These are phyloP conservation scores for Hypoxylon sp. DNA, from an alignment of 2,329 filamentous ascomycete genomes.

Conservation along the genomic window DNA sequence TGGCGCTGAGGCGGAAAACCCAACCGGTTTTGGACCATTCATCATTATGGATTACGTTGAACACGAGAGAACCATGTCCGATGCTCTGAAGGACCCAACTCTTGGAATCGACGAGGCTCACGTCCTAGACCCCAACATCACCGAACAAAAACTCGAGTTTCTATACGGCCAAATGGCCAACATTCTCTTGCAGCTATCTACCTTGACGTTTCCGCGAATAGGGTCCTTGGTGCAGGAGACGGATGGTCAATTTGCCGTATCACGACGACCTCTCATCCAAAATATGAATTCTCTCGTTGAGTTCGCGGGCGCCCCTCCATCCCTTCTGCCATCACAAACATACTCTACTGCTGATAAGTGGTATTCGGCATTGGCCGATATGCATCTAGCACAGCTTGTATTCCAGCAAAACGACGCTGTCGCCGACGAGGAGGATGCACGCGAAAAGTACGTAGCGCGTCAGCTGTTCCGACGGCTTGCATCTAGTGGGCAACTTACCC, in stretches of 20 bases:
- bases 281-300: slow-evolving; percentile 54
- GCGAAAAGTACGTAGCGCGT: slow-evolving; percentile 54
- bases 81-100: slow-evolving; percentile 13
- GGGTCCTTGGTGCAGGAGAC: slow-evolving; percentile 47
- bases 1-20: slow-evolving; percentile 45
- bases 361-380: slow-evolving; percentile 50
- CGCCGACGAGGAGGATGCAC: slow-evolving; percentile 49
- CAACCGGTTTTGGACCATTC: slow-evolving; percentile 48
- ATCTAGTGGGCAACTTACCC: slow-evolving; percentile 2
- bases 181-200: slow-evolving; percentile 51
- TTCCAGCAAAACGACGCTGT: slow-evolving; percentile 54
- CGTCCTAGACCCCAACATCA: slow-evolving; percentile 48
- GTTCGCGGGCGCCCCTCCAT: slow-evolving; percentile 30
- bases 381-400: slow-evolving; percentile 51
- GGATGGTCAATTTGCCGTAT: slow-evolving; percentile 41
- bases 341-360: slow-evolving; percentile 50
- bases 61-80: slow-evolving; percentile 43
- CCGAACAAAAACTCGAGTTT: slow-evolving; percentile 44
- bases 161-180: slow-evolving; percentile 53
- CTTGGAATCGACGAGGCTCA: slow-evolving; percentile 33
- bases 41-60: slow-evolving; percentile 52
- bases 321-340: slow-evolving; percentile 29
- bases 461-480: slow-evolving; percentile 51
- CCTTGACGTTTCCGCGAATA: slow-evolving; percentile 49
- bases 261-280: slow-evolving; percentile 49